A percentile compares a stretch with the other conserved stretches of the same genome.
Evolutionary conservation across 2,329 filamentous ascomycete species (phyloP).

Genomic region (Fusarium anthophilum): DNA sequence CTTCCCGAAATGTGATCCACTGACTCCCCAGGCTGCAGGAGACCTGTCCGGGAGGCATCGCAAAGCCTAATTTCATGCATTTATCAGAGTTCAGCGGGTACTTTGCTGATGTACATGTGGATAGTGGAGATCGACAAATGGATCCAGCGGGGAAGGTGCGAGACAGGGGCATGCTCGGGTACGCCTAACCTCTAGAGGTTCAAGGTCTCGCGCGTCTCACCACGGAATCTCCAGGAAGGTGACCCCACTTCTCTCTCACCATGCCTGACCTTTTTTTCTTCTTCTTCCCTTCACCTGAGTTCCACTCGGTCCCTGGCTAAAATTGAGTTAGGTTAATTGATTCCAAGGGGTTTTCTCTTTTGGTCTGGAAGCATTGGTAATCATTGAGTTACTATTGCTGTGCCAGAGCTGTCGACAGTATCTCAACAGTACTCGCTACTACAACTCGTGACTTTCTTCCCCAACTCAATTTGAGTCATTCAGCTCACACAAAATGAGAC

Average conservation of each 20-base stretch:
- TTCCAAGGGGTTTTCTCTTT: conserved; percentile 3
- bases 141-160: conserved; percentile 25
- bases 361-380: conserved; percentile 14
- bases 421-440: background rate
- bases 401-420: background rate
- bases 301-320: conserved; percentile 28
- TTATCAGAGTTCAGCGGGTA: conserved; percentile 16
- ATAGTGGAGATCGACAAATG: conserved; percentile 7
- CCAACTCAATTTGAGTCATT: conserved; percentile 5
- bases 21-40: conserved; percentile 27
- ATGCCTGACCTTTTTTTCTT: conserved; percentile 17
- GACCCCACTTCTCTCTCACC: conserved; percentile 21
- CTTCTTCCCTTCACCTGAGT: conserved; percentile 11
- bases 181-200: conserved; percentile 45
- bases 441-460: background rate
- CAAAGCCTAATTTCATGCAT: conserved; percentile 23
- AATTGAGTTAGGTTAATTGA: conserved; percentile 3
- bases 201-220: conserved; percentile 42
- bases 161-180: conserved; percentile 37
- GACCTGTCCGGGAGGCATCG: background rate
- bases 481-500: background rate
- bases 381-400: background rate
- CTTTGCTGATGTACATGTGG: background rate
- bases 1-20: conserved; percentile 23
- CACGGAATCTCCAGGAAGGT: conserved; percentile 38